Base-by-base conservation (phyloP, 2,329 filamentous ascomycete species). In the Xylaria digitata region DNA sequence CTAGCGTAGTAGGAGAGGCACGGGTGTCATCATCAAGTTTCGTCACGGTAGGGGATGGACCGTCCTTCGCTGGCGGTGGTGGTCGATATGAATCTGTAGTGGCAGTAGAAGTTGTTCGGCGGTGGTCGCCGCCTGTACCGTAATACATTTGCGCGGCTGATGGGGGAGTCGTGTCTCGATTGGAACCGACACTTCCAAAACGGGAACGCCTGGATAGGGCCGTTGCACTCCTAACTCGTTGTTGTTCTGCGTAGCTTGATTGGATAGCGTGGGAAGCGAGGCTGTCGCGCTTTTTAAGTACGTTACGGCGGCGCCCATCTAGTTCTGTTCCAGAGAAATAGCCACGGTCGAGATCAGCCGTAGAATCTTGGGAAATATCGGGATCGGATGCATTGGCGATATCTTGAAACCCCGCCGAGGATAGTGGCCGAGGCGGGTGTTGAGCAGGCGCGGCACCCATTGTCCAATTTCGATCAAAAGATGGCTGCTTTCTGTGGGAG, bases 321-420 rank as follows among this genome's bases (percentile, higher is more conserved):
- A 89, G 84, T 75, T 98, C 95, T 17, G 91, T 92, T 2, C 94
- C 93, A 7, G 95, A 97, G 76, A 97, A 97, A 78, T 98, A 98
- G 26, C 94, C 95, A 42, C 93, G 88, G 74, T 98, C 96, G 17
- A 93, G 79, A 67, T 96, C 92, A 26, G 83, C 79, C 17, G 81
- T 80, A 8, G 83, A 83, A 66, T 87, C 85, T 68, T 82, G 73
- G 13, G 81, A 77, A 15, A 74, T 65, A 15, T 75, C 75, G 7
- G 78, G 72, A 17, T 80, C 80, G 1, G 81, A 80, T 23, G 75
- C 75, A 23, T 78, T 77, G 55, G 80, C 59, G 6, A 80, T 72
- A 60, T 86, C 85, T 34, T 84, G 82, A 37, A 85, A 74, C 15
- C 84, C 85, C 17, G 85, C 79, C 2, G 86, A 86, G 3, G 86